These are phyloP conservation scores for Pseudodiploospora longispora DNA, from an alignment of 2,329 filamentous ascomycete genomes.

Conservation along the genomic window DNA sequence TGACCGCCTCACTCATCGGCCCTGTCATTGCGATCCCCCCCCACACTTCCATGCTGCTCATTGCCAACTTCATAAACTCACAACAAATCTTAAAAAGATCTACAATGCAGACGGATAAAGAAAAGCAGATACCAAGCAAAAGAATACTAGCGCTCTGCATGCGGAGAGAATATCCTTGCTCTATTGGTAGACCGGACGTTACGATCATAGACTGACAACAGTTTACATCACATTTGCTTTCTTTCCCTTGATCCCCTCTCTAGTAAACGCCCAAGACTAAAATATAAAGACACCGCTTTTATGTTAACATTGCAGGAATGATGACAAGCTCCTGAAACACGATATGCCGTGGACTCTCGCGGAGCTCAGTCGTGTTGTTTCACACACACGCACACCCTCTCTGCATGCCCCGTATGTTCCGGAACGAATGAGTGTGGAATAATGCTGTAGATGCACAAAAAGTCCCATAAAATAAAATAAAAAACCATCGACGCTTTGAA, in stretches of 20 bases:
- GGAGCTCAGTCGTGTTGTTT: no score
- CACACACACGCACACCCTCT: no score
- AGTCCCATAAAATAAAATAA: slow-evolving; percentile 1
- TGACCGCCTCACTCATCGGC: background rate
- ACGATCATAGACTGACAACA: slow-evolving; percentile 13
- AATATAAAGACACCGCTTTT: slow-evolving; percentile 14
- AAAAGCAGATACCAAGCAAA: background rate
- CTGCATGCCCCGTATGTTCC: background rate
- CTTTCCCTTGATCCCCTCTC: slow-evolving; percentile 18
- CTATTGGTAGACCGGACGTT: slow-evolving; percentile 13
- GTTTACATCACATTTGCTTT: slow-evolving; percentile 21
- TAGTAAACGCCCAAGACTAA: slow-evolving; percentile 23
- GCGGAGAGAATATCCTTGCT: slow-evolving; percentile 7
- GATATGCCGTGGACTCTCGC: no score
- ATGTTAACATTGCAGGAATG: no score
- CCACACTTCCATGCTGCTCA: no score
- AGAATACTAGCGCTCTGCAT: background rate
- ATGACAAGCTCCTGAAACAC: no score
- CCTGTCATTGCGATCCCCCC: no score
- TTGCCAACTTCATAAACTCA: no score
- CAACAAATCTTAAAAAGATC: no score
- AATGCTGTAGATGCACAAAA: slow-evolving; percentile 1
- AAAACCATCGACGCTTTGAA: slow-evolving; percentile 5
- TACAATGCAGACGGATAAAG: background rate
- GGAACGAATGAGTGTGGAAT: slow-evolving; percentile 1